Conservation (phyloP, 164 flowering plant species). For the Tetracentron sinense region DNA sequence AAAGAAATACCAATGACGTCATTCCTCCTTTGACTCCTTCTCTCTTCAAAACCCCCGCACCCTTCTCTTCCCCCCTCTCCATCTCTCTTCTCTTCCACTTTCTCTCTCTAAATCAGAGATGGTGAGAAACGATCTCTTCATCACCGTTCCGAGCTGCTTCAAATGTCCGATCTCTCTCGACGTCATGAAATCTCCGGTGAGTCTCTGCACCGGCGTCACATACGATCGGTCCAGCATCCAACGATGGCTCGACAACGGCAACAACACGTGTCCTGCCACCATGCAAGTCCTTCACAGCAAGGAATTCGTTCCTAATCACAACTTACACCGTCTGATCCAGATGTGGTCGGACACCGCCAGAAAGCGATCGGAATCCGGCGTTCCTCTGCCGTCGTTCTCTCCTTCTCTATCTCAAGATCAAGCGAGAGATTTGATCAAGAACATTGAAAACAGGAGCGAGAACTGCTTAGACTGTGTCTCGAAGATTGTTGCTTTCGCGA, state of each 20-base stretch:
- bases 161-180: slow-evolving; percentile 88
- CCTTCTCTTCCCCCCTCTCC: slow-evolving; percentile 15
- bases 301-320: slow-evolving; percentile 75
- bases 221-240: slow-evolving; percentile 91
- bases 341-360: slow-evolving; percentile 64
- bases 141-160: slow-evolving; percentile 73
- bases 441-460: background rate
- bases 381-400: background rate
- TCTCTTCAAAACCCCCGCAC: background rate
- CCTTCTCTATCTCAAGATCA: slow-evolving; percentile 17
- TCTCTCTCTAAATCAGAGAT: slow-evolving; percentile 19
- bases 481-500: slow-evolving; percentile 32
- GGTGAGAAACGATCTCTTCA: slow-evolving; percentile 54
- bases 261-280: slow-evolving; percentile 96
- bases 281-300: slow-evolving; percentile 72
- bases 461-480: slow-evolving; percentile 13
- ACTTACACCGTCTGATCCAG: slow-evolving; percentile 76
- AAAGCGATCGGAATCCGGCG: slow-evolving; percentile 7
- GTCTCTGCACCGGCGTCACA: slow-evolving; percentile 83
- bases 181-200: slow-evolving; percentile 90
- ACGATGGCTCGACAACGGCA: slow-evolving; percentile 81
- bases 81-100: slow-evolving; percentile 9
- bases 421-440: slow-evolving; percentile 15
- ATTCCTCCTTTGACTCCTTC: background rate
- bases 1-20: too few relatives aligned